Conservation (phyloP, 352 stramenopile genomes). For the Pilasporangium apinafurcum region DNA sequence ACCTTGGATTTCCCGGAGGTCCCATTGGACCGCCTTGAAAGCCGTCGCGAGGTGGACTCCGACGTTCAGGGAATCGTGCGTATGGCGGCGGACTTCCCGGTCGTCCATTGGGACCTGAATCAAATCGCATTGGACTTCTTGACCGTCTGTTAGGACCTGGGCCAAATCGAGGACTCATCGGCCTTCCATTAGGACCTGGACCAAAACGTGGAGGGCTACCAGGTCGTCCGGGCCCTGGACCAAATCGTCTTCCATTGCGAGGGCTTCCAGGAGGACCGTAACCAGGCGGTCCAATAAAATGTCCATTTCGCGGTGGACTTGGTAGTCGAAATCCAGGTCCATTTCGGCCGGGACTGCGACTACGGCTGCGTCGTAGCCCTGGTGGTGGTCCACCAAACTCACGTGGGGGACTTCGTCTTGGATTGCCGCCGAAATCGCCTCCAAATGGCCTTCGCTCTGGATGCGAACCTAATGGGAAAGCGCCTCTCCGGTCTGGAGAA, state of each 20-base stretch:
- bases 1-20: conserved; percentile 19
- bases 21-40: conserved; percentile 9
- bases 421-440: conserved; percentile 17
- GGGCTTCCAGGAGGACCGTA: background rate
- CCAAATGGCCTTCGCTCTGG: conserved; percentile 9
- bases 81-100: conserved; percentile 6
- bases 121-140: conserved; percentile 1
- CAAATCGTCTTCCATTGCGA: background rate
- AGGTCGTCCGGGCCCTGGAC: background rate
- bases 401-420: conserved; percentile 17
- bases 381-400: conserved; percentile 5
- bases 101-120: background rate
- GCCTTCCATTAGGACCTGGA: too few species aligned
- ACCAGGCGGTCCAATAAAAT: background rate
- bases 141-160: background rate
- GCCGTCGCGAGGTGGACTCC: conserved; percentile 16
- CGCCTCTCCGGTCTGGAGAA: conserved; percentile 2
- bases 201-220: background rate
- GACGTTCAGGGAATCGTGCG: background rate
- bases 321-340: conserved; percentile 4
- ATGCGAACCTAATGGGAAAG: conserved; percentile 7
- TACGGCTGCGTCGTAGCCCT: conserved; percentile 10
- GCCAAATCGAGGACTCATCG: background rate
- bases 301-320: conserved; percentile 2
- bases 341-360: conserved; percentile 5